Evolutionary conservation across 2,329 filamentous ascomycete genomes (phyloP).

Genomic region (Botryosphaeria dothidea): DNA sequence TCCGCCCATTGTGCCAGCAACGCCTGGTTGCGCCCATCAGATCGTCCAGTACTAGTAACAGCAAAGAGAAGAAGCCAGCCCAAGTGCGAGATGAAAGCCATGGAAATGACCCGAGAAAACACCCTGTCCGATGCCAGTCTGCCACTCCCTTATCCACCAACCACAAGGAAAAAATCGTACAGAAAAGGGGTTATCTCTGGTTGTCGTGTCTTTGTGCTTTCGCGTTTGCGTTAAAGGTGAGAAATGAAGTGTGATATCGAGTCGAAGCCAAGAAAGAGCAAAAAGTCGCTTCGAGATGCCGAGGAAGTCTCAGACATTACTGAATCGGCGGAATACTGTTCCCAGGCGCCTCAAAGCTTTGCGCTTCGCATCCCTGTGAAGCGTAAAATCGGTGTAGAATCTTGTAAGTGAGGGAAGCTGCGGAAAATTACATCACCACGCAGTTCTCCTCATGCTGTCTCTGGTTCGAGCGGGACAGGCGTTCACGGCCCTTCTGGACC

Average conservation of each 20-base stretch:
- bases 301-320: neutral
- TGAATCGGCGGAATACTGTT: neutral
- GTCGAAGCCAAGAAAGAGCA: neutral
- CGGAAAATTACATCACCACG: constrained; percentile 68
- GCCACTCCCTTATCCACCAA: neutral
- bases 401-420: neutral
- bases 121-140: neutral
- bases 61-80: neutral
- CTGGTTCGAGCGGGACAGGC: constrained; percentile 78
- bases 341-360: neutral
- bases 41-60: neutral
- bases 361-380: neutral
- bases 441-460: constrained; percentile 90
- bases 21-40: neutral
- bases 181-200: neutral
- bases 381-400: neutral
- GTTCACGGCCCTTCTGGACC: constrained; percentile 71
- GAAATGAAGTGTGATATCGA: neutral
- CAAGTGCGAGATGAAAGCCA: neutral
- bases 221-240: neutral
- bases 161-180: neutral
- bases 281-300: neutral
- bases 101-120: neutral
- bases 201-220: neutral
- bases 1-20: neutral